A percentile compares a stretch with the other conserved stretches of the same genome.
Conservation (phyloP, 139 green algal genomes). For the Yamagishiella unicocca region DNA sequence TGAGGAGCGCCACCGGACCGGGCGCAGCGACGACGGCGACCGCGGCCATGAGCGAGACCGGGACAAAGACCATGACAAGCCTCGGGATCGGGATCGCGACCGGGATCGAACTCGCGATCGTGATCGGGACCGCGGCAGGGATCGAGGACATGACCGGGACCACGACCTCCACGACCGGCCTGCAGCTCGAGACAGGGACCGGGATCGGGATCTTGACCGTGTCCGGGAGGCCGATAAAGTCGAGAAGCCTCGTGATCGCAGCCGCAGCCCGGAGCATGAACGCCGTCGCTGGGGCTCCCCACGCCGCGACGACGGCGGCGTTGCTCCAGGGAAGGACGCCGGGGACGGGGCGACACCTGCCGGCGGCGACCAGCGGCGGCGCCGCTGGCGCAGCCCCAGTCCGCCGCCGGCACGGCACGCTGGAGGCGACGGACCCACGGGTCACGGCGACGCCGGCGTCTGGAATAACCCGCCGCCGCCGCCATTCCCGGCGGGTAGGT, state of each 20-base stretch:
- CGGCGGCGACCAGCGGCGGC: not conserved
- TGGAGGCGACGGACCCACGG: not conserved
- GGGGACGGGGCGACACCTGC: not conserved
- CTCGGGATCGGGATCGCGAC: not conserved
- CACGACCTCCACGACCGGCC: not conserved
- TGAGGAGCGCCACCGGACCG: not conserved
- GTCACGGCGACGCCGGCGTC: not conserved
- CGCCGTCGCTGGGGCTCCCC: conserved; percentile 9
- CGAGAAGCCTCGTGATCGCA: not conserved
- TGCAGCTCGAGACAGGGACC: not conserved
- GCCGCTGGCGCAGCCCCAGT: conserved; percentile 30
- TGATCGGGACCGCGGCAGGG: not conserved
- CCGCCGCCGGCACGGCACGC: not conserved
- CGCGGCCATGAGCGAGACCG: not conserved
- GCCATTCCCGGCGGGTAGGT: too few species aligned
- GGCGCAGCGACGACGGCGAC: not conserved
- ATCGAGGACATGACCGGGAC: not conserved
- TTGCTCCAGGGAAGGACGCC: not conserved
- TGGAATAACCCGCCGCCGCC: conserved; percentile 8
- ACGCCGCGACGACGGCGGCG: not conserved
- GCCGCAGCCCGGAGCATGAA: conserved; percentile 7
- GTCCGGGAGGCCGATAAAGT: not conserved
- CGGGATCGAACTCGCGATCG: not conserved
- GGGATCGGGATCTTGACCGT: not conserved
- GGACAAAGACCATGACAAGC: not conserved